Evolutionary conservation across 768 basidiomycete species (phyloP).

Genomic region (Collybia mongolica): DNA sequence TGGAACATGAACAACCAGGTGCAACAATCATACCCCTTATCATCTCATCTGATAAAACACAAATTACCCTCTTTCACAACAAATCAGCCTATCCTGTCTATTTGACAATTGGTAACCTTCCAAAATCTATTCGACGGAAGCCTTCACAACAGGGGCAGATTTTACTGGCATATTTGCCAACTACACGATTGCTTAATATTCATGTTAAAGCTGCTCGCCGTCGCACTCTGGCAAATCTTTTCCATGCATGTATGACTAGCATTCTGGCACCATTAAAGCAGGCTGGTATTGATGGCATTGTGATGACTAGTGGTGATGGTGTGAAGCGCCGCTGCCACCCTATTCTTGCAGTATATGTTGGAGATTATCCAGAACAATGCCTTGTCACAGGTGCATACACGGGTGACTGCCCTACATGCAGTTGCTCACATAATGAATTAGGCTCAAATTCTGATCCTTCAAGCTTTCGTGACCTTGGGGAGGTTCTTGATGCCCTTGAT

Average conservation of each 20-base stretch:
- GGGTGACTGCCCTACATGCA: slow-evolving; percentile 8
- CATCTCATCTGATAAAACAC: slow-evolving; percentile 29
- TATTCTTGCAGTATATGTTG: slow-evolving; percentile 36
- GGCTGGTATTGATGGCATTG: slow-evolving; percentile 20
- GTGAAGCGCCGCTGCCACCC: slow-evolving; percentile 24
- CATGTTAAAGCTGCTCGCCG: slow-evolving; percentile 22
- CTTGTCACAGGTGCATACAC: slow-evolving; percentile 16
- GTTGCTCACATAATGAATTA: too few species aligned
- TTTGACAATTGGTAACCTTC: slow-evolving; percentile 45
- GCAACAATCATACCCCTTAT: slow-evolving; percentile 27
- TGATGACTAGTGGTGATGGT: slow-evolving; percentile 33
- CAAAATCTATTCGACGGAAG: slow-evolving; percentile 35
- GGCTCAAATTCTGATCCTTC: background rate
- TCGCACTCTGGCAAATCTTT: slow-evolving; percentile 28
- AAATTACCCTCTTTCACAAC: slow-evolving; percentile 35
- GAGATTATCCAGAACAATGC: slow-evolving; percentile 44
- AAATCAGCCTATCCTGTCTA: slow-evolving; percentile 47
- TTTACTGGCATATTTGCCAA: slow-evolving; percentile 40
- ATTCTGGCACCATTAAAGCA: slow-evolving; percentile 26
- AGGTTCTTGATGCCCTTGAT: slow-evolving; percentile 21
- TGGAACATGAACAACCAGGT: slow-evolving; percentile 6
- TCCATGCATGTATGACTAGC: slow-evolving; percentile 29
- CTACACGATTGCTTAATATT: slow-evolving; percentile 29
- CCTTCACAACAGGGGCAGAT: slow-evolving; percentile 32
- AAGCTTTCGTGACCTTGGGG: too few species aligned